These are phyloP conservation scores for Litchi chinensis DNA, from an alignment of 345 rosid species.

Conservation along the genomic window DNA sequence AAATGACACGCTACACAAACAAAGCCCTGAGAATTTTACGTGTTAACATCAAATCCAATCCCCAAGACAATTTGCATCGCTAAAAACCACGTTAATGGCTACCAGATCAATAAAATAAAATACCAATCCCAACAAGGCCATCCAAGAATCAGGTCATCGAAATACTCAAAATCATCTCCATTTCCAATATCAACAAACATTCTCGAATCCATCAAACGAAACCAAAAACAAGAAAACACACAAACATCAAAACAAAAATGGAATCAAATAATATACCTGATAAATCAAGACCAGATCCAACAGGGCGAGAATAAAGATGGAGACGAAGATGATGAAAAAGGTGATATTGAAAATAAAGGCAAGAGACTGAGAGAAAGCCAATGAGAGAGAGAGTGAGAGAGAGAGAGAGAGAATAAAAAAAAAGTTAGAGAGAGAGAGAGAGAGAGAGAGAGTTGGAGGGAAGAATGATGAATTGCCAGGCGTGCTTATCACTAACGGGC, in stretches of 20 bases:
- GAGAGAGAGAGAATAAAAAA: constrained; percentile 31
- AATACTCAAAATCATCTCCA: constrained; percentile 8
- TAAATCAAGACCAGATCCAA: constrained; percentile 58
- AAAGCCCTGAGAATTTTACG: background rate
- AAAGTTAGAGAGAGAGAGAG: constrained; percentile 39
- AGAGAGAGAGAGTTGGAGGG: constrained; percentile 55
- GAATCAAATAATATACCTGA: constrained; percentile 12
- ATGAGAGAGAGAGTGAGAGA: constrained; percentile 26
- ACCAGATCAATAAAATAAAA: constrained; percentile 25
- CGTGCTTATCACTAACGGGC: constrained; percentile 97
- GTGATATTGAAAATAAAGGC: constrained; percentile 19
- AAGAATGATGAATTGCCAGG: constrained; percentile 92
- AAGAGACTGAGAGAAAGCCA: constrained; percentile 27
- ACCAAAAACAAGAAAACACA: constrained; percentile 4
- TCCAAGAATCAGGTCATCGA: constrained; percentile 43
- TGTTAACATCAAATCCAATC: background rate
- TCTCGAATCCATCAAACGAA: constrained; percentile 19
- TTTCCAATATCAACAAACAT: background rate
- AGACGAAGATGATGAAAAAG: constrained; percentile 22
- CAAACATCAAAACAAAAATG: constrained; percentile 9
- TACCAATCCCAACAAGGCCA: constrained; percentile 10
- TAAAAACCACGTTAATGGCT: constrained; percentile 9
- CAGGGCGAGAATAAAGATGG: constrained; percentile 18
- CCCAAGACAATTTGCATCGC: constrained; percentile 13
- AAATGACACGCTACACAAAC: constrained; percentile 2